Evolutionary conservation across 2,329 filamentous ascomycete genomes (phyloP), one percentile per base, ranked within the genome.

Genomic region (Colletotrichum paranaense): DNA sequence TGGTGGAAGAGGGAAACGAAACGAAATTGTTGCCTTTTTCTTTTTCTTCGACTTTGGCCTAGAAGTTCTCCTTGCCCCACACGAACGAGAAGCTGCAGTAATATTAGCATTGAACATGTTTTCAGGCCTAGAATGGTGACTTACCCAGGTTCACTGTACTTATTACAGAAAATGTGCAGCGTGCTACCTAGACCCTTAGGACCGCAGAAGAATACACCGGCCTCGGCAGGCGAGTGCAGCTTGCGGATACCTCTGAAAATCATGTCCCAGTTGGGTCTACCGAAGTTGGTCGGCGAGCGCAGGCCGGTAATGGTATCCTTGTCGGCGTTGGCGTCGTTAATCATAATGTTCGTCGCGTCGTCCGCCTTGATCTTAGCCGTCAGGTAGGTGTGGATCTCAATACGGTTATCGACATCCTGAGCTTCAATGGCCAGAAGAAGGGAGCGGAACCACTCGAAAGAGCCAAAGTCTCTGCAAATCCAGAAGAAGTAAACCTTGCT

Each of bases 401-500:
- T 97, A 75, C 92, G 89, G 82, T 94, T 91, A 79, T 94, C 92
- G 75, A 94, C 88, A 84, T 97, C 94, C 84, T 97, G 94, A 0
- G 93, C 93, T 84, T 97, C 94, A 78, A 97, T 96, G 67, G 94
- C 94, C 75, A 95, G 88, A 19, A 97, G 89, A 73, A 97, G 86
- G 30, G 93, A 95, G 62, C 94, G 89, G 88, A 97, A 97, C 94
- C 94, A 97, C 86, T 97, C 94, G 78, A 97, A 95, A 0, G 93
- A 95, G 42, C 92, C 94, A 79, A 96, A 96, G 82, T 97, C 94
- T 82, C 94, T 89, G 87, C 94, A 96, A 75, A 97, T 92, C 94
- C 94, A 97, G 89, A 97, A 95, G 86, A 97, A 97, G 86, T 97
- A 97, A 28, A 97, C 94, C 83, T 97, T 97, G 79, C 92, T 89